Evolutionary conservation across 1,139 yeast genomes (phyloP).

Genomic region (Yamadazyma triangularis): DNA sequence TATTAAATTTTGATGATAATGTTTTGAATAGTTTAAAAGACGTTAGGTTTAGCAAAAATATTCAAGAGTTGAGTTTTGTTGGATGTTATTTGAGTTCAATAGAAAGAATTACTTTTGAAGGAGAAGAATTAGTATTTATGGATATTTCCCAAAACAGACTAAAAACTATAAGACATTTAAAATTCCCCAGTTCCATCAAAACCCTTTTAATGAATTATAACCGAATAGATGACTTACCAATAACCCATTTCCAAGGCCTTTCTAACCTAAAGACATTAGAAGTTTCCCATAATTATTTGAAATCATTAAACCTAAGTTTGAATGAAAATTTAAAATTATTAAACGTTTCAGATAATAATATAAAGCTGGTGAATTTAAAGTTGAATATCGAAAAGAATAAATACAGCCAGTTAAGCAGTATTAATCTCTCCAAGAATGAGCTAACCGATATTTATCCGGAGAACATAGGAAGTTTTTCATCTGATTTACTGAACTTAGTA

Average conservation of each 20-base stretch:
- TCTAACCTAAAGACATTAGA: constrained; percentile 9
- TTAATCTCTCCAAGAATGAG: constrained; percentile 13
- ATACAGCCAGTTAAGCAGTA: constrained; percentile 7
- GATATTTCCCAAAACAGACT: constrained; percentile 8
- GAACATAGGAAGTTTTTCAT: constrained; percentile 11
- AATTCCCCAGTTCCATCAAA: constrained; percentile 3
- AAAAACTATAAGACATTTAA: not conserved
- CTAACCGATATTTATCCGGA: constrained; percentile 22
- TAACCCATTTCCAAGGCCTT: constrained; percentile 6
- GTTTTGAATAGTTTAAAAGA: constrained; percentile 8
- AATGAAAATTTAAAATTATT: constrained; percentile 8
- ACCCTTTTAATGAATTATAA: constrained; percentile 4
- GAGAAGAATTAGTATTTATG: constrained; percentile 4
- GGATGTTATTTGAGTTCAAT: constrained; percentile 16
- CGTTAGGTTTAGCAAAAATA: constrained; percentile 9
- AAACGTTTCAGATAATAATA: constrained; percentile 15
- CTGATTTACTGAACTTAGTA: constrained; percentile 12
- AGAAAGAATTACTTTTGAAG: constrained; percentile 12
- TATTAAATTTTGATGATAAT: constrained; percentile 21
- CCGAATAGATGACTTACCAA: constrained; percentile 2
- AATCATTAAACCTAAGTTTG: constrained; percentile 6
- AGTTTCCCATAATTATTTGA: constrained; percentile 12
- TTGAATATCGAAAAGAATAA: constrained; percentile 7
- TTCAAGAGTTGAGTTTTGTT: constrained; percentile 18
- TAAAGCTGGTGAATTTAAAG: constrained; percentile 7